Evolutionary conservation across 495 filamentous ascomycete species (phyloP), one percentile per base, ranked within the genome.

Genomic region (Lasiosphaeria hispida): DNA sequence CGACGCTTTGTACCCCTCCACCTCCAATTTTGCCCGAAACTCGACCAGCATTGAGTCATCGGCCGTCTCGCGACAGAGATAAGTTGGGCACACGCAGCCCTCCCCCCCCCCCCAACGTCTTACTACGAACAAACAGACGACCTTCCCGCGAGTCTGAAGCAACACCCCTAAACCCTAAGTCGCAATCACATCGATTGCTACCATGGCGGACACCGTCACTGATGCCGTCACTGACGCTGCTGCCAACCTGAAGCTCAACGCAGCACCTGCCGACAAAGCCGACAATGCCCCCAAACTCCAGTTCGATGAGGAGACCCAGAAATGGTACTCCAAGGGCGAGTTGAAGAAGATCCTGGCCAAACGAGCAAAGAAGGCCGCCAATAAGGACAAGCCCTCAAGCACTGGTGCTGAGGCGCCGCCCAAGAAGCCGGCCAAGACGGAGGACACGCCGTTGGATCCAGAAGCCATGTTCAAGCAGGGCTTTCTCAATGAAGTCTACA

Each of bases 401-500:
- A 49, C 57, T 33, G 41, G 55, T 41, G 53, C 62, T 35, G 56
- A 70, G 52, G 67, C 39, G 5, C 69, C 77, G 30, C 42, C 70
- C 11, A 77, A 77, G 63, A 76, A 75, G 62, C 69, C 73, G 49
- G 63, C 72, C 44, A 77, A 76, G 51, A 44, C 70, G 15, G 70
- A 78, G 14, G 78, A 82, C 48, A 67, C 79, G 34, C 63, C 77
- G 7, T 69, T 79, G 48, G 89, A 91, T 60, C 82, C 85, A 0
- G 79, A 90, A 56, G 75, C 82, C 57, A 89, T 94, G 79, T 96
- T 97, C 82, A 87, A 87, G 72, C 80, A 85, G 60, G 92, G 91
- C 37, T 97, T 90, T 76, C 81, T 96, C 34, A 81, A 83, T 59
- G 83, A 86, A 3, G 90, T 95, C 37, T 92, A 88, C 78, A 81